Percentiles rank a stretch among this genome's conserved stretches.
Conservation (phyloP, 2,329 filamentous ascomycete genomes). For the Aureobasidium sp. region DNA sequence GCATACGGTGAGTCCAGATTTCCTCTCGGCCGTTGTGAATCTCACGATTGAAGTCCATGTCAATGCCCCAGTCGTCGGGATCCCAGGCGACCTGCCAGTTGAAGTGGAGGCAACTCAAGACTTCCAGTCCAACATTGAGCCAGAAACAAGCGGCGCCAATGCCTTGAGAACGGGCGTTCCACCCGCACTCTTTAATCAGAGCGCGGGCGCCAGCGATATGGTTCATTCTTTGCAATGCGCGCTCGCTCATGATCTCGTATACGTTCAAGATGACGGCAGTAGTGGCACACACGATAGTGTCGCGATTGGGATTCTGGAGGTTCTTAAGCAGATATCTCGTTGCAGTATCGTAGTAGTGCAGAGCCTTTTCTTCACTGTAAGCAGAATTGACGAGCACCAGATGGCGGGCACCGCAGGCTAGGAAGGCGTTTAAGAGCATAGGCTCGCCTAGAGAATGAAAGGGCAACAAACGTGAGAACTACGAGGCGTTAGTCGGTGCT, state of each 20-base stretch:
- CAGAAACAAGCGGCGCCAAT: conserved; percentile 87
- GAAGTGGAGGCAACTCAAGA: conserved; percentile 79
- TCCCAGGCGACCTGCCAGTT: conserved; percentile 85
- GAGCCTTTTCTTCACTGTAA: conserved; percentile 67
- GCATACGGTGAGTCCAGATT: conserved; percentile 77
- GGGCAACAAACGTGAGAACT: conserved; percentile 76
- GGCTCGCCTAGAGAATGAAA: conserved; percentile 73
- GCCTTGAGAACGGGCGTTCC: conserved; percentile 71
- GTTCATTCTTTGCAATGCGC: conserved; percentile 71
- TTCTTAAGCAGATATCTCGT: conserved; percentile 68
- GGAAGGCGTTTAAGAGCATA: conserved; percentile 80
- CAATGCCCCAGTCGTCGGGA: conserved; percentile 80
- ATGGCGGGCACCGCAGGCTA: conserved; percentile 82
- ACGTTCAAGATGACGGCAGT: conserved; percentile 84
- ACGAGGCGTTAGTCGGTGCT: neutral
- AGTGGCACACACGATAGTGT: conserved; percentile 76
- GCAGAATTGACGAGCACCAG: conserved; percentile 61
- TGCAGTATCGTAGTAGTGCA: conserved; percentile 78
- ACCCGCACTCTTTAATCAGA: conserved; percentile 80
- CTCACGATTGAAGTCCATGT: conserved; percentile 60
- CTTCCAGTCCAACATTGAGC: conserved; percentile 84
- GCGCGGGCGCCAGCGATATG: conserved; percentile 80
- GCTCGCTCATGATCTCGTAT: conserved; percentile 86
- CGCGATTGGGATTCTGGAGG: conserved; percentile 75
- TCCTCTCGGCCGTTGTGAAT: conserved; percentile 62